Evolutionary conservation across 352 stramenopile species (phyloP).

Genomic region (Phytophthora meadii): DNA sequence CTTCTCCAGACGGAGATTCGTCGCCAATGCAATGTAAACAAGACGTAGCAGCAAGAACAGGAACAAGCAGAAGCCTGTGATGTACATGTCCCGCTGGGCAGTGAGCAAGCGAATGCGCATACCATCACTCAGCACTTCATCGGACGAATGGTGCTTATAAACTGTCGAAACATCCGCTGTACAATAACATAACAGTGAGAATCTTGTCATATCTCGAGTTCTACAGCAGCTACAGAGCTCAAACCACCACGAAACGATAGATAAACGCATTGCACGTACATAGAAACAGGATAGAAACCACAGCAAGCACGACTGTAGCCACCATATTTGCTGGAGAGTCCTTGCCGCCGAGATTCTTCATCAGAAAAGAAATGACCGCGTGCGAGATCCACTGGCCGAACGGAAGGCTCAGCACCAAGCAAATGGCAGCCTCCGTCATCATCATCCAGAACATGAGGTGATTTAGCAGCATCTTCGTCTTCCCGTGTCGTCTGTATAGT

Average conservation of each 20-base stretch:
- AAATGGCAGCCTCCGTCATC: constrained; percentile 51
- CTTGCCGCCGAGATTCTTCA: constrained; percentile 45
- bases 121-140: constrained; percentile 68
- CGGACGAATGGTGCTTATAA: constrained; percentile 73
- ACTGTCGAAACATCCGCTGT: constrained; percentile 74
- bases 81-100: constrained; percentile 89
- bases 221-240: constrained; percentile 4
- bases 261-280: constrained; percentile 50
- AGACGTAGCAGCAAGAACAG: constrained; percentile 82
- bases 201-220: constrained; percentile 13
- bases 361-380: constrained; percentile 66
- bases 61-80: constrained; percentile 87
- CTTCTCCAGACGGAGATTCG: constrained; percentile 77
- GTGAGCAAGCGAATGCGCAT: constrained; percentile 82
- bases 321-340: constrained; percentile 54
- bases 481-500: neutral
- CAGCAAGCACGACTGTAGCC: constrained; percentile 57
- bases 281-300: constrained; percentile 77
- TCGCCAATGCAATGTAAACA: constrained; percentile 75
- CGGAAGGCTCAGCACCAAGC: constrained; percentile 55
- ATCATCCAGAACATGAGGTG: constrained; percentile 62
- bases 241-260: neutral
- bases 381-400: constrained; percentile 70
- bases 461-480: constrained; percentile 62
- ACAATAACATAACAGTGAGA: constrained; percentile 17